Evolutionary conservation across 495 filamentous ascomycete genomes (phyloP).

Genomic region (Podospora conica): DNA sequence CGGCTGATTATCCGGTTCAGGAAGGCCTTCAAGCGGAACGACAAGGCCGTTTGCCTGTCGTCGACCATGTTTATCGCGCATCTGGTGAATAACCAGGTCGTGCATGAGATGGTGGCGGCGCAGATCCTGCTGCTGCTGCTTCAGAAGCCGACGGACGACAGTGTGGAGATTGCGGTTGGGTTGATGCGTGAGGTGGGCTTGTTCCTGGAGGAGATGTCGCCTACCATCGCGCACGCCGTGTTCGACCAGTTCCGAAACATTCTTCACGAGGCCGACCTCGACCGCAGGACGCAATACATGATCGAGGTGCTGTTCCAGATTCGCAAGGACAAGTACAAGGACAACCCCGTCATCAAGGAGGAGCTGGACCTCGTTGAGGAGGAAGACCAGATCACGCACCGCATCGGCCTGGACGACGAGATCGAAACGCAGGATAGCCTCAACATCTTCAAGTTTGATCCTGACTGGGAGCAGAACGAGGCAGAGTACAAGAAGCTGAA

Average conservation of each 20-base stretch:
- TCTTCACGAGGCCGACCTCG: conserved; percentile 90
- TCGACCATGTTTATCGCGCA: conserved; percentile 93
- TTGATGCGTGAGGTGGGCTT: conserved; percentile 86
- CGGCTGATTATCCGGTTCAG: conserved; percentile 86
- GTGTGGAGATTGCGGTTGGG: conserved; percentile 94
- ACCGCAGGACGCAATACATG: conserved; percentile 96
- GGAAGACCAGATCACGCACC: conserved; percentile 94
- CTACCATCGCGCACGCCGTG: conserved; percentile 74
- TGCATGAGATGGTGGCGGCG: conserved; percentile 85
- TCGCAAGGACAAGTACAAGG: conserved; percentile 92
- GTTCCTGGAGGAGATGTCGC: conserved; percentile 90
- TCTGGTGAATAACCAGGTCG: conserved; percentile 89
- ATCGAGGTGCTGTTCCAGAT: conserved; percentile 97
- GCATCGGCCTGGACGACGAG: conserved; percentile 68
- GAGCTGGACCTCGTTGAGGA: conserved; percentile 95
- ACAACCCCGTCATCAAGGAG: conserved; percentile 82
- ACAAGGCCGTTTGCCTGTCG: conserved; percentile 89
- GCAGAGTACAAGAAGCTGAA: conserved; percentile 82
- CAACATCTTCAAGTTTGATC: conserved; percentile 93
- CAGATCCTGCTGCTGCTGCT: conserved; percentile 85
- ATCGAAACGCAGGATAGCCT: conserved; percentile 76
- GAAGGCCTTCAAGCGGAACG: conserved; percentile 92
- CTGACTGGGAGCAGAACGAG: conserved; percentile 86
- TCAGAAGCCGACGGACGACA: conserved; percentile 92
- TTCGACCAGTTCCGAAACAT: conserved; percentile 95